Evolutionary conservation across 192 early-diverging fungal genomes (phyloP), one percentile per base, ranked within the genome.

Genomic region (Rhizoclosmatium globosum): DNA sequence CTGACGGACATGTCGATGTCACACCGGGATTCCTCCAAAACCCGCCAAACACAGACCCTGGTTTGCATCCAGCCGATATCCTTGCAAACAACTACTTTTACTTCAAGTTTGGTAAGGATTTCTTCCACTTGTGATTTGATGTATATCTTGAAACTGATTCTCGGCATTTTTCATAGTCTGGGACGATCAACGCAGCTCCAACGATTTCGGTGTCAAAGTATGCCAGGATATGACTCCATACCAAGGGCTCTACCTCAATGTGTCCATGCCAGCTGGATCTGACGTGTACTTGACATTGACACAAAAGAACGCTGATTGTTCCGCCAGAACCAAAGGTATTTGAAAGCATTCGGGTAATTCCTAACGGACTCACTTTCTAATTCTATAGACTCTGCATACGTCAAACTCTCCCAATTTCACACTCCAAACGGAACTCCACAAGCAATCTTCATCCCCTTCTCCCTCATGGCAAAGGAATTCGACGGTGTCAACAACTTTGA

Each of bases 211-310:
- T 4, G 72, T 74, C 7, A 62, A 7, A 4, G 58, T 62, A 7
- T 74, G 75, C 47, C 17, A 48, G 57, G 77, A 78, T 42, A 46
- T 78, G 56, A 78, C 50, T n/a, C 68, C 59, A 23, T 78, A 69
- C 46, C 56, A 57, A 23, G 64, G 67, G 13, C 77, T 78, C 21
- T 71, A 78, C 57, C 46, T 78, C 47, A 78, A 78, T 50, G 47
- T 78, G 23, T 71, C 68, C 6, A 78, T 78, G 77, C 77, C 77
- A 7, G 31, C 77, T 13, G 68, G 77, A 13, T 38, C 68, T 31
- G 77, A 78, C 44, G 77, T 67, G 1, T 78, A 78, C 31, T 61
- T 78, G 58, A 78, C 77, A 17, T 62, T 78, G 66, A 78, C 77
- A 4, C 64, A 67, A 9, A 78, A 78, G 57, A 61, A 69, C 45